Evolutionary conservation across 176 grass and related monocot genomes (phyloP), one percentile per base, ranked within the genome.

Genomic region (Carex parvula): DNA sequence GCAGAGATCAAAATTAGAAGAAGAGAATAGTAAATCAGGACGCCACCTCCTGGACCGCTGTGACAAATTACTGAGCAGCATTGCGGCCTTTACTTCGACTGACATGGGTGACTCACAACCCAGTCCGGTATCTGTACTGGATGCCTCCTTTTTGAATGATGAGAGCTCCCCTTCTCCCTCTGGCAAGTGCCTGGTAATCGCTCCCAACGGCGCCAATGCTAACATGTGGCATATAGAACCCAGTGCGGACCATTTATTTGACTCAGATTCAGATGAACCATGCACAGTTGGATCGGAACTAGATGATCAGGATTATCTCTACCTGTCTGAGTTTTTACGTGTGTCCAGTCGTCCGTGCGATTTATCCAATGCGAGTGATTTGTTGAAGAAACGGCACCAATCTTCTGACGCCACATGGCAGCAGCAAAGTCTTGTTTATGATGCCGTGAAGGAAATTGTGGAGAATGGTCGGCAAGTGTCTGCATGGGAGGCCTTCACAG

Each of bases 121-220:
- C 10, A 96, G 93, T 71, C 97, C 97, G 1, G 97, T 99, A 33
- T 99, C 97, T 8, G 97, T 99, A 18, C 90, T 99, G 3, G 90
- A 99, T 41, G 86, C 93, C 56, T 82, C 87, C 0, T 93, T 91
- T 83, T 90, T 99, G 33, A 87, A 87, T 1, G 97, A 92, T 64
- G 97, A 92, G 88, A 87, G 88, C 83, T 95, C 93, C 29, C 93
- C 89, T 6, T 94, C 89, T 11, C 71, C 66, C 2, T 84, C 93
- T 11, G 2, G 85, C 76, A 39, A 87, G 88, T 80, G 56, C 85
- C 48, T 91, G 83, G 77, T 80, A 66, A 79, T 22, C 0, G 20
- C 35, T 33, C 84, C 66, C 39, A 52, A 41, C 15, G 52, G 22
- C 52, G 50, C 33, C 8, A 41, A 29, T 48, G 29, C 71, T 83